Conservation (phyloP, 225 moss, liverwort and hornwort species). For the Marchantia polymorpha region DNA sequence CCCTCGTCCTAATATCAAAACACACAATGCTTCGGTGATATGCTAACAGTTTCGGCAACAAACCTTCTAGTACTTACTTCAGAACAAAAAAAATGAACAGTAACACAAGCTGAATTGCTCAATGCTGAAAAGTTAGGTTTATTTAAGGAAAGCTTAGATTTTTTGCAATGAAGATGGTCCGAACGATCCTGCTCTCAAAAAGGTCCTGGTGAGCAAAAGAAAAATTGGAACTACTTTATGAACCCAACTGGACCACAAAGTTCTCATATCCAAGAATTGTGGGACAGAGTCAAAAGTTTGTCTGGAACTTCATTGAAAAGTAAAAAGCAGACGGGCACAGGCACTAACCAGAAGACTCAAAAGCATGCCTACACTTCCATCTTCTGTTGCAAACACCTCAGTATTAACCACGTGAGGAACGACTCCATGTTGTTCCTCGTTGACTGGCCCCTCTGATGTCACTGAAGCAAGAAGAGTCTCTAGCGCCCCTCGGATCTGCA, state of each 20-base stretch:
- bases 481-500: constrained; percentile 83
- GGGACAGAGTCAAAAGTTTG: neutral
- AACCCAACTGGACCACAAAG: too few species aligned
- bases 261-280: neutral
- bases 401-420: constrained; percentile 83
- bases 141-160: too few species aligned
- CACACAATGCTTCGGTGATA: neutral
- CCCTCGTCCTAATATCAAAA: constrained; percentile 66
- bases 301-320: neutral
- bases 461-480: constrained; percentile 93
- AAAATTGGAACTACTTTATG: too few species aligned
- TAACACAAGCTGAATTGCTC: too few species aligned
- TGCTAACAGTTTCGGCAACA: neutral
- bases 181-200: too few species aligned
- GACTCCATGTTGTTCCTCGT: constrained; percentile 65
- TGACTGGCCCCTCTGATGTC: constrained; percentile 66
- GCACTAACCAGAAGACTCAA: constrained; percentile 93
- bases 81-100: too few species aligned
- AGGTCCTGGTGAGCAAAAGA: too few species aligned
- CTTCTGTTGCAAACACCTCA: constrained; percentile 89
- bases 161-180: too few species aligned
- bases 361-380: constrained; percentile 76
- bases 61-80: neutral
- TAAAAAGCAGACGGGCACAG: neutral
- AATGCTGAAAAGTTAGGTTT: too few species aligned